Percentiles rank a stretch among this genome's conserved stretches.
Evolutionary conservation across 306 rosid genomes (phyloP).

Genomic region (Rosa multiflora): DNA sequence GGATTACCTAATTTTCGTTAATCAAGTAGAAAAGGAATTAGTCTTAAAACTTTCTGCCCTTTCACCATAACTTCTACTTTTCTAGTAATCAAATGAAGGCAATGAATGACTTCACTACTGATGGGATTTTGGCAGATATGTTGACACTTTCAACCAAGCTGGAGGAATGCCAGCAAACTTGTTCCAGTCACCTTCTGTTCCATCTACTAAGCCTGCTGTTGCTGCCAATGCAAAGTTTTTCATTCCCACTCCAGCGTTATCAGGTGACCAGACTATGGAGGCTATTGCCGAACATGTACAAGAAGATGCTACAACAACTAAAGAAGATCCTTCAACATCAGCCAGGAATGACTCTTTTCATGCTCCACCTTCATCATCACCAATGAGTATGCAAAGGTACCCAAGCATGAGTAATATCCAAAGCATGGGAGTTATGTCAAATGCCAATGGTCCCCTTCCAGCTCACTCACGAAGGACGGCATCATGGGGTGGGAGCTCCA

Average conservation of each 20-base stretch:
- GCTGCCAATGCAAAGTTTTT: conserved; percentile 77
- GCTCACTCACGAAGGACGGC: no score
- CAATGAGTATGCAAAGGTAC: no score
- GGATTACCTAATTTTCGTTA: not conserved
- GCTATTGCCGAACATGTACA: conserved; percentile 59
- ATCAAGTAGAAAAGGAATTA: not conserved
- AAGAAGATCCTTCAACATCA: no score
- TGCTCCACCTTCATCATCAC: no score
- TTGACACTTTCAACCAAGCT: conserved; percentile 89
- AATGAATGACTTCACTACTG: not conserved
- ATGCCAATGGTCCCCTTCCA: no score
- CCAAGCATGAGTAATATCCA: no score
- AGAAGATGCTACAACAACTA: no score
- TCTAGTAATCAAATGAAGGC: not conserved
- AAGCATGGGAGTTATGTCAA: no score
- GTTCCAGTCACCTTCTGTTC: conserved; percentile 69
- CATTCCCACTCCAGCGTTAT: conserved; percentile 56
- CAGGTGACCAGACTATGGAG: conserved; percentile 55
- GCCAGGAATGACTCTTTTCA: no score
- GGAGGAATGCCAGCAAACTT: conserved; percentile 62
- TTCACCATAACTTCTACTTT: not conserved
- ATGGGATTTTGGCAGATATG: conserved; percentile 63
- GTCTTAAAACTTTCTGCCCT: not conserved
- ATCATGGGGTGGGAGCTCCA: no score
- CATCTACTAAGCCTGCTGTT: conserved; percentile 59